Evolutionary conservation across 169 alveolate species (phyloP), one percentile per base, ranked within the genome.

Genomic region (Cryptosporidium muris): DNA sequence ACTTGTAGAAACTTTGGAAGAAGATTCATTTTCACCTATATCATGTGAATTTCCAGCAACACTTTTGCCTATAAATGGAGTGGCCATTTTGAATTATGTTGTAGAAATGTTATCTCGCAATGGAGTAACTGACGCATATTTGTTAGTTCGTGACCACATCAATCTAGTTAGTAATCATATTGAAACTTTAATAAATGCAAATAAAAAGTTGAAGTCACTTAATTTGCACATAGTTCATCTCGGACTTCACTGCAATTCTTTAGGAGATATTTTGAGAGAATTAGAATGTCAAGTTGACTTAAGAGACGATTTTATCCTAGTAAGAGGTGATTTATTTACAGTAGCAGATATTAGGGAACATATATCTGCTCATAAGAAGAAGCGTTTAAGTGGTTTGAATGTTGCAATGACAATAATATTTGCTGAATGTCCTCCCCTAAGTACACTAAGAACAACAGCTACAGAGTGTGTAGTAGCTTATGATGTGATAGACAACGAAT

Each of bases 31-130:
- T 58, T 74, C 25, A 42, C 85, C 85, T 45, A 2, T 58, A 34
- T 56, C 85, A 25, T 74, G 85, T 54, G 85, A 74, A 25, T 43
- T 74, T 74, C 85, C 85, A 2, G 85, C 54, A 36, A 43, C 62
- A 45, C 12, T 74, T 16, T 37, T 74, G 3, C 85, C 85, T n/a
- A 62, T 74, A 36, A 74, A 74, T 58, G 85, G 85, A 43, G 68
- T 74, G 25, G 74, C 85, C 11, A 45, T 74, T 11, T 12, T 74
- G 42, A 74, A 43, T 74, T 74, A 74, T 9, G 60, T 62, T 49
- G 45, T 74, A 2, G 85, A 74, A 42, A 74, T 74, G 85, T 45
- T 74, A 12, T 49, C 36, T 16, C 54, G 45, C 48, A 74, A 74
- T 54, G 85, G 85, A 6, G 85, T 74, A 3, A 74, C 85, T 7